A percentile compares a stretch with the other conserved stretches of the same genome.
Evolutionary conservation across 164 flowering plant species (phyloP).

Genomic region (Tetracentron sinense): DNA sequence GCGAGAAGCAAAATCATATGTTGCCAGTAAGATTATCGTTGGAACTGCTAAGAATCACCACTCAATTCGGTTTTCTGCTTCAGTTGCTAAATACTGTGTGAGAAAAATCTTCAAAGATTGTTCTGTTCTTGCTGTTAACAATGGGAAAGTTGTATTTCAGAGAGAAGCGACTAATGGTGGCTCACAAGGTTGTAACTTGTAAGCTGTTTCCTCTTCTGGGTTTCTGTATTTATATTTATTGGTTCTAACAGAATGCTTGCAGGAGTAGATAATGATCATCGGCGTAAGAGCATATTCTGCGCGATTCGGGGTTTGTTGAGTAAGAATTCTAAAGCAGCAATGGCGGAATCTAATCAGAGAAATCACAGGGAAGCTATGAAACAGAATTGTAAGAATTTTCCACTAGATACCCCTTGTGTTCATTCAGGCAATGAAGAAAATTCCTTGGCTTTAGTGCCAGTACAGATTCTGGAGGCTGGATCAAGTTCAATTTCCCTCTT

Average conservation of each 20-base stretch:
- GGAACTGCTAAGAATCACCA: constrained; percentile 52
- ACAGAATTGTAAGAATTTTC: no score
- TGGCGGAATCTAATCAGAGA: constrained; percentile 3
- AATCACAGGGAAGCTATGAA: constrained; percentile 9
- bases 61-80: constrained; percentile 45
- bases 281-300: constrained; percentile 33
- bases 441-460: constrained; percentile 63
- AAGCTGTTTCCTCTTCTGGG: background rate
- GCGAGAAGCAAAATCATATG: constrained; percentile 56
- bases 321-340: constrained; percentile 7
- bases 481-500: constrained; percentile 35
- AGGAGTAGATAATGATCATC: constrained; percentile 31
- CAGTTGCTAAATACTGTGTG: constrained; percentile 82
- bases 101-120: constrained; percentile 61
- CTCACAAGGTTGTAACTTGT: constrained; percentile 26
- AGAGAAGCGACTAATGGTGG: constrained; percentile 27
- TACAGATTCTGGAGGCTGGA: constrained; percentile 29
- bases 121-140: constrained; percentile 67
- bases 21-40: constrained; percentile 57
- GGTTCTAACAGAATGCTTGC: no score
- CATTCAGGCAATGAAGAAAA: constrained; percentile 32
- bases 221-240: background rate
- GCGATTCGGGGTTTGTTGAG: constrained; percentile 39
- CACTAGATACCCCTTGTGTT: no score
- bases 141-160: constrained; percentile 79